phyloP scores from a whole-genome alignment of 2,329 filamentous ascomycete genomes.

The Pyrenochaeta sp. region DNA sequence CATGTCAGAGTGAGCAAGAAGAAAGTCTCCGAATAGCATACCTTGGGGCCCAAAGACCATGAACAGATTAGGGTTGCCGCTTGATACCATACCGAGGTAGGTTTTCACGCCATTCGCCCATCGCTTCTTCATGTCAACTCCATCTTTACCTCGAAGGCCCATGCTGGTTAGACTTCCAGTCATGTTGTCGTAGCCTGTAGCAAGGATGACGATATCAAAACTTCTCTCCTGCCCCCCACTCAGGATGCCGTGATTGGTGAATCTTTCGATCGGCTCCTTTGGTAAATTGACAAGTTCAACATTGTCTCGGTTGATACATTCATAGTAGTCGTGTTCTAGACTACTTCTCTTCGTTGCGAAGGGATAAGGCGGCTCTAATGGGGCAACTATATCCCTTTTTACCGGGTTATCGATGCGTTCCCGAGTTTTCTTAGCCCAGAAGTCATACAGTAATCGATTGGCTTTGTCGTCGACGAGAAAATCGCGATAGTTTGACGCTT shows the following conservation, averaged over 20 bases:
- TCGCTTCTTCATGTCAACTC: too few relatives aligned
- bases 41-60: not conserved
- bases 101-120: slow-evolving; percentile 39
- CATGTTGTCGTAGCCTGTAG: slow-evolving; percentile 45
- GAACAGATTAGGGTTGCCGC: too few relatives aligned
- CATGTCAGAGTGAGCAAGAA: too few relatives aligned
- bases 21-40: too few relatives aligned
- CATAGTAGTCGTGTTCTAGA: slow-evolving; percentile 53
- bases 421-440: not conserved
- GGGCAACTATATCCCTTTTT: not conserved
- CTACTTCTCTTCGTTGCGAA: slow-evolving; percentile 39
- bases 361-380: not conserved
- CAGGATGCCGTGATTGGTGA: slow-evolving; percentile 38
- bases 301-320: slow-evolving; percentile 46
- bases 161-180: slow-evolving; percentile 38
- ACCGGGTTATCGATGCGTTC: not conserved
- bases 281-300: slow-evolving; percentile 46
- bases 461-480: not conserved
- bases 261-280: slow-evolving; percentile 36
- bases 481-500: not conserved
- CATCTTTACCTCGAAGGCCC: slow-evolving; percentile 36
- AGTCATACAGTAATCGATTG: not conserved
- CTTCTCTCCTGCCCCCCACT: slow-evolving; percentile 44
- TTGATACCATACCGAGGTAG: too few relatives aligned
- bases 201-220: slow-evolving; percentile 47